Evolutionary conservation across 139 green algal genomes (phyloP).

Genomic region (Chara braunii): DNA sequence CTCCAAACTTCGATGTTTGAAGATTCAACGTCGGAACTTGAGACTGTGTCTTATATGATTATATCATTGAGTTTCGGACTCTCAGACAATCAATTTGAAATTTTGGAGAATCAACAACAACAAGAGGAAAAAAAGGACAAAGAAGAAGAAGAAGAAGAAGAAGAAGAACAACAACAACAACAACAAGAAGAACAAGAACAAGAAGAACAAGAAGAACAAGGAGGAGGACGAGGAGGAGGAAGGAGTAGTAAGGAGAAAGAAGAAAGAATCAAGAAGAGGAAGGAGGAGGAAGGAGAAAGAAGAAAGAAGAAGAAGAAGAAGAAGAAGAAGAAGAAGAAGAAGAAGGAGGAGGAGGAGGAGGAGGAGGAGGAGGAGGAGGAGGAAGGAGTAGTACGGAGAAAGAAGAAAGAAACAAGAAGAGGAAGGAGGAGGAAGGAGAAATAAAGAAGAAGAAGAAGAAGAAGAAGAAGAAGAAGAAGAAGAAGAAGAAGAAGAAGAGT

Average conservation of each 20-base stretch:
- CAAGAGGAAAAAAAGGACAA: no score
- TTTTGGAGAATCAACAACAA: no score
- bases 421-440: no score
- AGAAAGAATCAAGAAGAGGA: not conserved
- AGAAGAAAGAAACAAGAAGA: conserved; percentile 1
- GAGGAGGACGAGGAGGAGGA: not conserved
- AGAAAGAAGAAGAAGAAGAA: conserved; percentile 4
- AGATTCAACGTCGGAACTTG: no score
- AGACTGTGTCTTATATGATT: no score
- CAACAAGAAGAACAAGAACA: not conserved
- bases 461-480: not conserved
- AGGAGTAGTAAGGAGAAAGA: not conserved
- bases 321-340: not conserved
- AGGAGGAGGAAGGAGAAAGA: not conserved
- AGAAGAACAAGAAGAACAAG: not conserved
- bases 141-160: not conserved
- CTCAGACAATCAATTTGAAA: no score
- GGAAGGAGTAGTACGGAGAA: not conserved
- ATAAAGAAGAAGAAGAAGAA: not conserved
- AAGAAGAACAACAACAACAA: not conserved
- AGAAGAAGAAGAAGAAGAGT: not conserved
- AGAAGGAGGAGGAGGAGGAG: not conserved
- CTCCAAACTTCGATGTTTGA: no score
- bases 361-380: not conserved
- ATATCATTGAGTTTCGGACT: no score